A percentile compares a stretch with the other conserved stretches of the same genome.
Conservation (phyloP, 345 rosid species). For the Citrus trifoliata region DNA sequence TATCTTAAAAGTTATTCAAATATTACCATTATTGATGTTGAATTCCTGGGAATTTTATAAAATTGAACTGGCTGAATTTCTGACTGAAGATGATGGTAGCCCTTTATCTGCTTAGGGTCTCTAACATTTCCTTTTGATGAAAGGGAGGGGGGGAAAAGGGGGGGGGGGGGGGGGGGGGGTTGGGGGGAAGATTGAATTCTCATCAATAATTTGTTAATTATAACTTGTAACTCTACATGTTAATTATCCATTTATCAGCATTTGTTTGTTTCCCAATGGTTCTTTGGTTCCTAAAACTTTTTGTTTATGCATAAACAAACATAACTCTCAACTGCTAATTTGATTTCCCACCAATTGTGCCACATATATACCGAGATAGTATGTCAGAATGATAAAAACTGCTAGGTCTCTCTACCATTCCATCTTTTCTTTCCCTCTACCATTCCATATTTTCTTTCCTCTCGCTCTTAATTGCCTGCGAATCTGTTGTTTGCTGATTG, state of each 20-base stretch:
- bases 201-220: background rate
- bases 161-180: background rate
- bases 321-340: background rate
- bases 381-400: background rate
- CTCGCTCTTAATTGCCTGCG: background rate
- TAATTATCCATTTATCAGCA: background rate
- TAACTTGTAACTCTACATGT: background rate
- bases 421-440: background rate
- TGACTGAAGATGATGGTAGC: background rate
- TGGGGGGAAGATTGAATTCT: background rate
- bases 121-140: background rate
- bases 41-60: background rate
- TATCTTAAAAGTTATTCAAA: background rate
- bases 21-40: background rate
- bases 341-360: background rate
- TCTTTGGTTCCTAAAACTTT: background rate
- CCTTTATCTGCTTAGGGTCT: background rate
- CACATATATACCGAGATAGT: background rate
- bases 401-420: background rate
- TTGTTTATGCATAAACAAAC: background rate
- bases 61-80: background rate
- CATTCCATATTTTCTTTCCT: background rate
- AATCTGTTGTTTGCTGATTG: background rate
- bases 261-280: background rate
- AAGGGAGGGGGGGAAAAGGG: accelerated